Conservation (phyloP, 805 yeast genomes). For the Schwanniomyces yamadae region DNA sequence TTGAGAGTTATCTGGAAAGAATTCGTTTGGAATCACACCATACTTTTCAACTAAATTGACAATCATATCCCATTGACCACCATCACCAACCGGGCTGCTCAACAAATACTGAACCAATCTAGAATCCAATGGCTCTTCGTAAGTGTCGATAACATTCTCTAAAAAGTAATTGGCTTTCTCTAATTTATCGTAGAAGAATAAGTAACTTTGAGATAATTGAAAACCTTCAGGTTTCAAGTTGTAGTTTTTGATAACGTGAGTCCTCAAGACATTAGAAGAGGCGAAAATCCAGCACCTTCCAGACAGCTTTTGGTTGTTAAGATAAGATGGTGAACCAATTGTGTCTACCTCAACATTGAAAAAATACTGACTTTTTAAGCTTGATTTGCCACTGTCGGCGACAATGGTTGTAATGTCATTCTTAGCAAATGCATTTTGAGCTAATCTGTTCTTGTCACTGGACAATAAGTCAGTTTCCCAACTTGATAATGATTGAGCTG, state of each 20-base stretch:
- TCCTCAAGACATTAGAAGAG: constrained; percentile 68
- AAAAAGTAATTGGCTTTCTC: constrained; percentile 81
- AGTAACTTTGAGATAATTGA: constrained; percentile 74
- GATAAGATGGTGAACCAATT: constrained; percentile 35
- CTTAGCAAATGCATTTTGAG: constrained; percentile 53
- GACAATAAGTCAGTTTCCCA: constrained; percentile 49
- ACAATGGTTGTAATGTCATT: constrained; percentile 45
- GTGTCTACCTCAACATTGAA: constrained; percentile 37
- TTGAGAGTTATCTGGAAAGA: constrained; percentile 68
- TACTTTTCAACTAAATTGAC: constrained; percentile 74
- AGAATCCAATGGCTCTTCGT: constrained; percentile 63
- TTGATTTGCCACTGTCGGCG: constrained; percentile 22
- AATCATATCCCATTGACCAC: constrained; percentile 89
- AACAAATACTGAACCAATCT: constrained; percentile 67
- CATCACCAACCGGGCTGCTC: constrained; percentile 69
- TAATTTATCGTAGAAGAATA: constrained; percentile 82
- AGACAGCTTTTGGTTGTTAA: constrained; percentile 62
- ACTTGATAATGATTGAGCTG: constrained; percentile 25
- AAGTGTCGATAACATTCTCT: constrained; percentile 72
- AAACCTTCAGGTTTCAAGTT: constrained; percentile 53
- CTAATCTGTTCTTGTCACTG: constrained; percentile 51
- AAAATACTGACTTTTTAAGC: constrained; percentile 28
- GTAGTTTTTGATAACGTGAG: constrained; percentile 58
- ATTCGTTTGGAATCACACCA: constrained; percentile 73
- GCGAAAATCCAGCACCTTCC: constrained; percentile 94